Base-by-base conservation (phyloP, 2,329 filamentous ascomycete species). In the Chrysosphaeria jannelii region DNA sequence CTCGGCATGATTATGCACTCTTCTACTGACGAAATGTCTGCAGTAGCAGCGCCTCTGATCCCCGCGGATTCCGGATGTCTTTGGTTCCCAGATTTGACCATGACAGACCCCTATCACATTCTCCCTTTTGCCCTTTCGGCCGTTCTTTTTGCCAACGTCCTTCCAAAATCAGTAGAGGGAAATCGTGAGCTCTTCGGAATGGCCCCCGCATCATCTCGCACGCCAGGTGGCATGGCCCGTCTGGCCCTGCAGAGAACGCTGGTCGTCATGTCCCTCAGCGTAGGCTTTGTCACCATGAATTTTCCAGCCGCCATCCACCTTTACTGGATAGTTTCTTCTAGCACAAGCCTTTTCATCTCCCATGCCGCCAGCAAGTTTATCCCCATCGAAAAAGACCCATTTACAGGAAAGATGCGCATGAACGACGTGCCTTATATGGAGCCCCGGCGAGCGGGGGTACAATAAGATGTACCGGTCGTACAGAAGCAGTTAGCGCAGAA, bases 81-180 rank as follows among this genome's bases (percentile, higher is more conserved):
- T 10, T 62, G 57, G 56, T 59, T 62, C 32, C 40, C 46, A 3
- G 50, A 63, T 30, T 44, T 63, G 13, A 51, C 49, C 5, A 47
- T 35, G 14, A 39, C 50, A 15, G 58, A 63, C 28, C 54, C 58
- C 1, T 50, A 48, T 26, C 42, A 47, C 26, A 36, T 48, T 14
- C 44, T 62, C 0, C 55, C 58, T 4, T 26, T 45, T 7, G 33
- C 38, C 1, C 33, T 50, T 11, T 47, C 45, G 1, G 39, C 33
- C 5, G 29, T 42, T 10, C 30, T 50, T 9, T 24, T 46, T 4
- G 8, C 27, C 11, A 45, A 46, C 26, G 13, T 44, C 3, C 12
- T 46, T 10, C 46, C 47, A 0, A 32, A 27, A 16, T 36, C 36
- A 1, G 23, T 24, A 5, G 30, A 29, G 7, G 35, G 31, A 8